Percentiles rank a stretch among this genome's conserved stretches.
Conservation (phyloP, 1,284 basidiomycete genomes). For the Laetiporus sulphureus region DNA sequence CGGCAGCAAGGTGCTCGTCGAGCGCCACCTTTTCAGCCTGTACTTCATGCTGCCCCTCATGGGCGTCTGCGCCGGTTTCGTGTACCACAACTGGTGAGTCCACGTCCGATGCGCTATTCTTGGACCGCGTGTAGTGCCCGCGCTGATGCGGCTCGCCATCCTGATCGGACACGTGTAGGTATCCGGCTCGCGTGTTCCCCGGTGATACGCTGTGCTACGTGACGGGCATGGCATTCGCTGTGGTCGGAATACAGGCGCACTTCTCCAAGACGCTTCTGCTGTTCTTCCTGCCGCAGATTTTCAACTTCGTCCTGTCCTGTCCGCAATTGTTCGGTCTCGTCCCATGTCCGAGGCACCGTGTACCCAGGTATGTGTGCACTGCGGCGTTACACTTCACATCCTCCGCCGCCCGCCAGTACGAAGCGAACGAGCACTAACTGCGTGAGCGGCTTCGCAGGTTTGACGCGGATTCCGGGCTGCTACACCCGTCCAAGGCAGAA, state of each 20-base stretch:
- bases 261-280: conserved; percentile 95
- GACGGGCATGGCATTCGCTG: conserved; percentile 95
- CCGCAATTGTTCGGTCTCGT: conserved; percentile 95
- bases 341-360: conserved; percentile 88
- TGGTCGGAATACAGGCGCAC: conserved; percentile 93
- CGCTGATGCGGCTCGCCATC: too few species aligned
- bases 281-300: conserved; percentile 97
- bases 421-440: too few species aligned
- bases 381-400: conserved; percentile 6
- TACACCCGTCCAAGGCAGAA: conserved; percentile 66
- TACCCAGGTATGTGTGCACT: conserved; percentile 62
- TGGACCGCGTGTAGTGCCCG: too few species aligned
- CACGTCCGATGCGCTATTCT: too few species aligned
- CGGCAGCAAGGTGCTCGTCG: conserved; percentile 83
- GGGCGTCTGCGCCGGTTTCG: conserved; percentile 83
- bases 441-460: conserved; percentile 59
- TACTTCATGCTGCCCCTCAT: conserved; percentile 96
- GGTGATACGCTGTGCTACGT: conserved; percentile 99
- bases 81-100: conserved; percentile 90
- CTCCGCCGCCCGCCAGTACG: too few species aligned
- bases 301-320: conserved; percentile 94
- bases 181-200: conserved; percentile 90
- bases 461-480: conserved; percentile 61
- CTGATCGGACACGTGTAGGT: too few species aligned
- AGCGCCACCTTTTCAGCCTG: conserved; percentile 89